Base-by-base conservation (phyloP, 768 basidiomycete species). In the Tubosaeta sp. region DNA sequence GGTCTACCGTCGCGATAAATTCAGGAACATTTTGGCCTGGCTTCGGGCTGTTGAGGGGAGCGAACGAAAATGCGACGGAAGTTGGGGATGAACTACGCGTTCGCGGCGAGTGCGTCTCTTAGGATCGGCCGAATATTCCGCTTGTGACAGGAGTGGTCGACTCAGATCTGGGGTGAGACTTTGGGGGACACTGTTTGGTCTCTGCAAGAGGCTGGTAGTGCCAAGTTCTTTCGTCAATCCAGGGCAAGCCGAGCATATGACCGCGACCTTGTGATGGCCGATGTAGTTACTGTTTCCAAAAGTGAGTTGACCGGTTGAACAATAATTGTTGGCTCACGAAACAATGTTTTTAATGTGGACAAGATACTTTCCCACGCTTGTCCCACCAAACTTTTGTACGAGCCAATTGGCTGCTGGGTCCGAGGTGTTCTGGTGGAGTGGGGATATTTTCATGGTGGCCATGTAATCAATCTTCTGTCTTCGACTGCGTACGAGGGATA, bases 231-330 rank as follows among this genome's bases (percentile, higher is more conserved):
- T 99, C 0, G 94, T 97, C 0, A 88, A 88, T 2, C 91, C 95
- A 5, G 95, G 97, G 2, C 97, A 86, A 1, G 97, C 97, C 0
- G 97, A 98, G 64, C 97, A 99, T 5, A 99, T 95, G 56, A 99
- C 75, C 0, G 88, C 95, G 51, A 99, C 82, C 57, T 89, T 88
- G 67, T 95, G 81, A 42, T 83, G 78, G 63, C 86, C 81, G 13
- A 90, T 78, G 66, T 90, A 86, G 53, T 76, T 75, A 12, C 88
- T 91, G 57, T 48, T 5, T 27, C n/a, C 4, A 9, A 10, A 33
- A 34, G 32, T 54, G 19, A 46, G 53, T 14, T 31, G 16, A 26
- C 13, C 35, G 26, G 2, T 22, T 2, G 39, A 6, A 39, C 12
- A 10, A 11, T 1, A 37, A 16, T 2, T 5, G 38, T n/a, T 13